phyloP scores from a whole-genome alignment of 129 eudicot species.

The Tanacetum coccineum region DNA sequence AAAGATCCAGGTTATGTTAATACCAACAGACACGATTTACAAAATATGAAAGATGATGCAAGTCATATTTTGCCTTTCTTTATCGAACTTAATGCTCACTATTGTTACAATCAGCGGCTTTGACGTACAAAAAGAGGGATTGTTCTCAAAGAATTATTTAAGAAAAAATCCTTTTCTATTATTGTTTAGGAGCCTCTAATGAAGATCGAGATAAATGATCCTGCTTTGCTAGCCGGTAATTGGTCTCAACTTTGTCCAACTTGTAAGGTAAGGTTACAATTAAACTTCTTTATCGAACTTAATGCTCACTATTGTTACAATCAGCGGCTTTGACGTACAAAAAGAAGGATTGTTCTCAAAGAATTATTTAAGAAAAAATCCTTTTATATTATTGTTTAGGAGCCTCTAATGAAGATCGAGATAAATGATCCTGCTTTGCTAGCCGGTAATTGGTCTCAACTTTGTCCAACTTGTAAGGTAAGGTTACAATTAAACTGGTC shows the following conservation, averaged over 20 bases:
- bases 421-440: too few species aligned
- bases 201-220: slow-evolving; percentile 74
- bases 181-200: slow-evolving; percentile 70
- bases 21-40: slow-evolving; percentile 63
- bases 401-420: slow-evolving; percentile 84
- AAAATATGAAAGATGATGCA: slow-evolving; percentile 88
- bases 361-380: background rate
- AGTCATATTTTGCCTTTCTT: slow-evolving; percentile 26
- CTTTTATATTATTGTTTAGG: slow-evolving; percentile 37
- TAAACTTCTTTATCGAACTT: slow-evolving; percentile 96
- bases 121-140: background rate
- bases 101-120: too few species aligned
- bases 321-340: too few species aligned
- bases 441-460: too few species aligned
- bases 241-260: too few species aligned
- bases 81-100: slow-evolving; percentile 8
- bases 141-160: background rate
- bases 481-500: slow-evolving; percentile 7
- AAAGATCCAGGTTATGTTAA: slow-evolving; percentile 95
- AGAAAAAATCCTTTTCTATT: background rate
- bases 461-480: too few species aligned
- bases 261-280: slow-evolving; percentile 82
- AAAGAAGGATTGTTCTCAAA: background rate
- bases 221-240: too few species aligned
- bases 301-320: background rate